Conservation (phyloP, 2,329 filamentous ascomycete species). For the Aaosphaeria pasadenensis region DNA sequence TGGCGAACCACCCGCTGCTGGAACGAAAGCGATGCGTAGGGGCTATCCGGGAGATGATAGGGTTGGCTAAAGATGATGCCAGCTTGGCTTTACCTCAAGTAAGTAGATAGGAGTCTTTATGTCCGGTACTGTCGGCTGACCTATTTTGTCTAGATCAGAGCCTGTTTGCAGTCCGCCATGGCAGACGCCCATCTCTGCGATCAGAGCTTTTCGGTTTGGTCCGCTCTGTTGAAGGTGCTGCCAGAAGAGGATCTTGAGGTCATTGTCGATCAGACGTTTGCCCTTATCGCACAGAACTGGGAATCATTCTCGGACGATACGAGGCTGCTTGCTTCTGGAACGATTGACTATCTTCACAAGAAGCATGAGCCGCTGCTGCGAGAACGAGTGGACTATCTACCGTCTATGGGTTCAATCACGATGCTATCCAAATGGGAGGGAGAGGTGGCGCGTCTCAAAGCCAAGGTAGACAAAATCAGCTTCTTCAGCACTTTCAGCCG, state of each 20-base stretch:
- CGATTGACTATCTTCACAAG: conserved; percentile 65
- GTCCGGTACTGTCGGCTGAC: background rate
- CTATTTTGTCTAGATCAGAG: conserved; percentile 64
- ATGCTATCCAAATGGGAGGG: conserved; percentile 66
- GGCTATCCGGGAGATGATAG: conserved; percentile 86
- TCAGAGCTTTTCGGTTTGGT: conserved; percentile 81
- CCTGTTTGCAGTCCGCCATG: conserved; percentile 85
- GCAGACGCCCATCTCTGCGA: conserved; percentile 71
- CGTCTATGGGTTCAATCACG: conserved; percentile 70
- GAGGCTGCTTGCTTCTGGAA: conserved; percentile 56
- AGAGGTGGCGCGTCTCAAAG: conserved; percentile 63
- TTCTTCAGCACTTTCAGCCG: conserved; percentile 68
- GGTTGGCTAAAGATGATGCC: conserved; percentile 68
- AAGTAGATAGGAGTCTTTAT: conserved; percentile 22
- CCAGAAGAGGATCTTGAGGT: conserved; percentile 71
- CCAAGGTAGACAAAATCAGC: conserved; percentile 62
- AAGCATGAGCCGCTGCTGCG: conserved; percentile 60
- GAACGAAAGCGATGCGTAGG: conserved; percentile 77
- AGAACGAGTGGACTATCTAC: conserved; percentile 70
- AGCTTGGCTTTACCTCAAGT: conserved; percentile 83
- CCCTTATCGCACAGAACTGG: conserved; percentile 84
- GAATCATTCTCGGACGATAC: conserved; percentile 59
- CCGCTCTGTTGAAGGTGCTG: conserved; percentile 70
- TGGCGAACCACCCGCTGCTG: conserved; percentile 49
- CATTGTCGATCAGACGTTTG: conserved; percentile 85